phyloP scores from a whole-genome alignment of 352 stramenopile species.

The Phytophthora brassicae region DNA sequence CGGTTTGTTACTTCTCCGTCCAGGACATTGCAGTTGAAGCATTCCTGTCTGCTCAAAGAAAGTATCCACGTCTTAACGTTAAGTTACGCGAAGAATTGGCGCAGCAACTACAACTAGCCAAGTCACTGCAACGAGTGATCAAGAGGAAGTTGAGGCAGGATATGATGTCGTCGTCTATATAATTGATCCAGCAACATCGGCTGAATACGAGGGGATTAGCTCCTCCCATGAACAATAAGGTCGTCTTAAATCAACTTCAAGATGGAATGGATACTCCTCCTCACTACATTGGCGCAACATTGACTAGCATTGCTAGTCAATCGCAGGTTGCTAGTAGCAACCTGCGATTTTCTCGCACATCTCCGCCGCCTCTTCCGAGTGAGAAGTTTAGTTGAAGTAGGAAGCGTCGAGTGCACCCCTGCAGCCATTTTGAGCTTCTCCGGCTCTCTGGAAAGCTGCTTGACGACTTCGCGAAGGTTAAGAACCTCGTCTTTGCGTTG shows the following conservation, averaged over 20 bases:
- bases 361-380: slow-evolving; percentile 14
- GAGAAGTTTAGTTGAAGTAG: background rate
- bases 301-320: too few species aligned
- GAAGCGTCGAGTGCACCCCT: slow-evolving; percentile 24
- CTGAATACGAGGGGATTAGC: slow-evolving; percentile 17
- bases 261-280: slow-evolving; percentile 18
- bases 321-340: too few species aligned
- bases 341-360: slow-evolving; percentile 29
- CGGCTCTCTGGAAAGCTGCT: slow-evolving; percentile 19
- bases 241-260: slow-evolving; percentile 22
- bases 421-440: slow-evolving; percentile 21
- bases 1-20: slow-evolving; percentile 9
- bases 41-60: slow-evolving; percentile 14
- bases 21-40: slow-evolving; percentile 14
- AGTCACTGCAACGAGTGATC: slow-evolving; percentile 21
- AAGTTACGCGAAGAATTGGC: slow-evolving; percentile 11
- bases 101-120: slow-evolving; percentile 22
- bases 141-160: slow-evolving; percentile 22
- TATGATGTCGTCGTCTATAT: slow-evolving; percentile 11
- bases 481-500: slow-evolving; percentile 30
- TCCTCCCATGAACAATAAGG: slow-evolving; percentile 20
- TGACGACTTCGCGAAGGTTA: slow-evolving; percentile 20
- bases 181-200: slow-evolving; percentile 7
- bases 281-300: slow-evolving; percentile 14
- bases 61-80: slow-evolving; percentile 12